Conservation (phyloP, 2,329 filamentous ascomycete genomes). For the Botrytis porri region DNA sequence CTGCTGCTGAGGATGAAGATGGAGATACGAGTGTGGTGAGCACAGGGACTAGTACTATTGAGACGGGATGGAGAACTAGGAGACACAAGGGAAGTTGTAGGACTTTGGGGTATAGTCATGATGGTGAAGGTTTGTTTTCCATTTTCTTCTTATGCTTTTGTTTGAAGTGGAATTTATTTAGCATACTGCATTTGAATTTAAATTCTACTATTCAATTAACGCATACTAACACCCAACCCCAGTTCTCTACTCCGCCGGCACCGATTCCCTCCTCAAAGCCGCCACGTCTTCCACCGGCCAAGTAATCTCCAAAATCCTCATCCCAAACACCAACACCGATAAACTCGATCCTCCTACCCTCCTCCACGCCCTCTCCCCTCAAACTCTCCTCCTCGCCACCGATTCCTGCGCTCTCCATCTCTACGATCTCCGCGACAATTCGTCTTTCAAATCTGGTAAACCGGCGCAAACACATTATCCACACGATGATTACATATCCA, state of each 20-base stretch:
- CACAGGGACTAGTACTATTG: slow-evolving; percentile 70
- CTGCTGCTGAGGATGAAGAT: slow-evolving; percentile 50
- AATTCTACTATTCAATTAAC: slow-evolving; percentile 14
- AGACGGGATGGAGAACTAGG: slow-evolving; percentile 80
- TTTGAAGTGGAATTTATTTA: not conserved
- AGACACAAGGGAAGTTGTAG: slow-evolving; percentile 94
- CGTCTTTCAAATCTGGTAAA: slow-evolving; percentile 53
- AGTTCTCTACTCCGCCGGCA: slow-evolving; percentile 63
- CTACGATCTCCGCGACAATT: slow-evolving; percentile 70
- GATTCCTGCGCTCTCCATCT: slow-evolving; percentile 88
- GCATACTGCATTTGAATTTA: not conserved
- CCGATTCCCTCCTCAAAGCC: slow-evolving; percentile 55
- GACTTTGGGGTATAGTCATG: slow-evolving; percentile 71
- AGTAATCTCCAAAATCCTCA: slow-evolving; percentile 77
- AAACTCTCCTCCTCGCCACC: slow-evolving; percentile 83
- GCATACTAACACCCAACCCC: not conserved
- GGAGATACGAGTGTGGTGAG: slow-evolving; percentile 50
- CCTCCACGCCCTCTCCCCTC: slow-evolving; percentile 79
- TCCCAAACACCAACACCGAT: slow-evolving; percentile 51
- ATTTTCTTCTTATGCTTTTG: not conserved
- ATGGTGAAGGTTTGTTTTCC: slow-evolving; percentile 64
- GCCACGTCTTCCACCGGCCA: slow-evolving; percentile 58
- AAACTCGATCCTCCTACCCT: slow-evolving; percentile 70
- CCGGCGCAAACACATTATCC: slow-evolving; percentile 80
- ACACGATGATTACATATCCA: slow-evolving; percentile 91